Evolutionary conservation across 2,329 filamentous ascomycete species (phyloP).

Genomic region (Pseudogymnoascus sp.): DNA sequence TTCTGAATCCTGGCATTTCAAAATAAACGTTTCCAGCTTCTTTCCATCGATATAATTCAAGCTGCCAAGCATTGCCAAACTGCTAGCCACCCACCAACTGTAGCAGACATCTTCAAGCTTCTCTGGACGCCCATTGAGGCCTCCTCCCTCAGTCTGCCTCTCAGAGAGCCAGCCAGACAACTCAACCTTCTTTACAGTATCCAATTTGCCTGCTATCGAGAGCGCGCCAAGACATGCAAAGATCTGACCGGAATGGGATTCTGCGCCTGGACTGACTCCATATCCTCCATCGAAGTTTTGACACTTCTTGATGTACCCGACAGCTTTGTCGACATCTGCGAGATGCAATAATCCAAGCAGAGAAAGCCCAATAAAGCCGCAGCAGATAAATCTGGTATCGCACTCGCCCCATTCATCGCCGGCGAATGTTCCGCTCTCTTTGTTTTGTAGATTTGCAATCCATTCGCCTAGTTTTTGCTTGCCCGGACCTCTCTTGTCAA

Average conservation of each 20-base stretch:
- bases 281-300: slow-evolving; percentile 94
- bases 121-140: slow-evolving; percentile 88
- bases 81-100: slow-evolving; percentile 97
- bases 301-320: slow-evolving; percentile 71
- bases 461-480: slow-evolving; percentile 64
- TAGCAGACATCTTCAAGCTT: slow-evolving; percentile 97
- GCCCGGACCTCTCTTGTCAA: slow-evolving; percentile 59
- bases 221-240: slow-evolving; percentile 89
- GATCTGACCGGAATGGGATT: slow-evolving; percentile 92
- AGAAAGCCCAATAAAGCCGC: slow-evolving; percentile 81
- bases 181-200: slow-evolving; percentile 74
- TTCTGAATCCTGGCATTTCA: slow-evolving; percentile 80
- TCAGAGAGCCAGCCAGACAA: slow-evolving; percentile 89
- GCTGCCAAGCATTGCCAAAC: slow-evolving; percentile 78
- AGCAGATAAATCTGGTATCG: slow-evolving; percentile 91
- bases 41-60: slow-evolving; percentile 89
- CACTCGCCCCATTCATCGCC: slow-evolving; percentile 96
- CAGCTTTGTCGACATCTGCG: slow-evolving; percentile 73
- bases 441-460: slow-evolving; percentile 77
- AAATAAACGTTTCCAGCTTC: slow-evolving; percentile 73
- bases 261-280: slow-evolving; percentile 79
- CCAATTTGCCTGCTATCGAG: slow-evolving; percentile 72
- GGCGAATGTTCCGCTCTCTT: slow-evolving; percentile 74
- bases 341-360: slow-evolving; percentile 67
- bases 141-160: slow-evolving; percentile 77